phyloP scores from a whole-genome alignment of 352 stramenopile species.

The Phytophthora hibernalis region DNA sequence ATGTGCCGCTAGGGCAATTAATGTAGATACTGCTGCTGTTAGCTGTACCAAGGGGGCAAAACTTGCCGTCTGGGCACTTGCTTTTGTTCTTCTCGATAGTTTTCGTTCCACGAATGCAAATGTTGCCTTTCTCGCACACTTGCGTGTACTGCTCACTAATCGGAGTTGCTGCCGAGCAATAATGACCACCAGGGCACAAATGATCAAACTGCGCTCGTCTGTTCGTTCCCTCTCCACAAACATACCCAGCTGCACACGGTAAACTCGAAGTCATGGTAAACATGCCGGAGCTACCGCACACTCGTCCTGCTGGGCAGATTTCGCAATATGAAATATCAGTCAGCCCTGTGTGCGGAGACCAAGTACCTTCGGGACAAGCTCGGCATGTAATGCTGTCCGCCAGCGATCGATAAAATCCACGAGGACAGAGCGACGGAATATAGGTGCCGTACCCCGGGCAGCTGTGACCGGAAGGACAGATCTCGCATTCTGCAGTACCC shows the following conservation, averaged over 20 bases:
- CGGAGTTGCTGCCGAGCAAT: slow-evolving; percentile 87
- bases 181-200: slow-evolving; percentile 92
- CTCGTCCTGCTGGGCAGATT: slow-evolving; percentile 93
- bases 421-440: slow-evolving; percentile 94
- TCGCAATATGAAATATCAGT: slow-evolving; percentile 96
- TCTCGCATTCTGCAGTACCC: slow-evolving; percentile 86
- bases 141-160: slow-evolving; percentile 87
- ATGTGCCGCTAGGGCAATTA: slow-evolving; percentile 93
- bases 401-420: slow-evolving; percentile 94
- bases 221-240: slow-evolving; percentile 95
- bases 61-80: slow-evolving; percentile 94
- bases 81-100: slow-evolving; percentile 90
- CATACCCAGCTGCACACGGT: slow-evolving; percentile 92
- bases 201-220: slow-evolving; percentile 92
- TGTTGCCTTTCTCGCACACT: slow-evolving; percentile 87
- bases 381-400: slow-evolving; percentile 96
- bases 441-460: slow-evolving; percentile 96
- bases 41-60: slow-evolving; percentile 92
- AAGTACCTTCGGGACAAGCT: slow-evolving; percentile 95
- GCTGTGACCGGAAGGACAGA: slow-evolving; percentile 95
- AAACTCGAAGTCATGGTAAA: slow-evolving; percentile 82
- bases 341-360: slow-evolving; percentile 90
- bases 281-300: slow-evolving; percentile 94
- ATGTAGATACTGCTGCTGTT: slow-evolving; percentile 83
- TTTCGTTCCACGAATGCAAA: slow-evolving; percentile 91